Conservation (phyloP, 176 grass and related monocot genomes). For the Eragrostis nindensis region DNA sequence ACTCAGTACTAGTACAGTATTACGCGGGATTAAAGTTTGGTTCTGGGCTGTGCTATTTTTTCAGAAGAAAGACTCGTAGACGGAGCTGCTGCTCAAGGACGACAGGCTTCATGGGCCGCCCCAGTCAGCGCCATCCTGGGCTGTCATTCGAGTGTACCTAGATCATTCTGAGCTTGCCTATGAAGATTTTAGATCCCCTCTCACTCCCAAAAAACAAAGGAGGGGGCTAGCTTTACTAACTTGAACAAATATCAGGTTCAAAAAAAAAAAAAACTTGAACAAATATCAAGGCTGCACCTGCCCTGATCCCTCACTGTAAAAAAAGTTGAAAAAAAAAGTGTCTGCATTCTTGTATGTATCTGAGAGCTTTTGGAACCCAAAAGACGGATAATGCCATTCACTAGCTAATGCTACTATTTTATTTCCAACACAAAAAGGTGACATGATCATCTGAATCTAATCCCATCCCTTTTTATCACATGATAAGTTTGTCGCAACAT, state of each 20-base stretch:
- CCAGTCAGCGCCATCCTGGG: neutral
- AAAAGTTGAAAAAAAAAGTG: neutral
- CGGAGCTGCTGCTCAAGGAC: neutral
- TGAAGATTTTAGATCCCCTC: too few relatives aligned
- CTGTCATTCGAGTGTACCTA: neutral
- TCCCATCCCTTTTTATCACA: slow-evolving; percentile 24
- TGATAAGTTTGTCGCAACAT: slow-evolving; percentile 32
- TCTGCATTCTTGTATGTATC: neutral
- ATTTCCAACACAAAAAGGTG: slow-evolving; percentile 31
- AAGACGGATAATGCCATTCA: neutral
- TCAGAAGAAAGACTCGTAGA: neutral
- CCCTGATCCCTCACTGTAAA: neutral
- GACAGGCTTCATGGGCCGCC: neutral
- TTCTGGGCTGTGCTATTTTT: neutral
- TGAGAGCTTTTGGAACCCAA: neutral
- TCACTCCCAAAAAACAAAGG: too few relatives aligned
- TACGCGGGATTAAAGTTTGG: neutral
- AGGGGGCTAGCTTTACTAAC: too few relatives aligned
- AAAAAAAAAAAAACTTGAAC: too few relatives aligned
- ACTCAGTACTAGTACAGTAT: neutral
- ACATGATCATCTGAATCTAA: slow-evolving; percentile 34
- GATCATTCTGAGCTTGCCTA: neutral
- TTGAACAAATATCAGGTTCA: neutral
- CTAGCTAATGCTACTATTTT: neutral
- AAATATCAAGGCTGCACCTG: neutral